Conservation (phyloP, 148 eudicot genomes). For the Chenopodium album region DNA sequence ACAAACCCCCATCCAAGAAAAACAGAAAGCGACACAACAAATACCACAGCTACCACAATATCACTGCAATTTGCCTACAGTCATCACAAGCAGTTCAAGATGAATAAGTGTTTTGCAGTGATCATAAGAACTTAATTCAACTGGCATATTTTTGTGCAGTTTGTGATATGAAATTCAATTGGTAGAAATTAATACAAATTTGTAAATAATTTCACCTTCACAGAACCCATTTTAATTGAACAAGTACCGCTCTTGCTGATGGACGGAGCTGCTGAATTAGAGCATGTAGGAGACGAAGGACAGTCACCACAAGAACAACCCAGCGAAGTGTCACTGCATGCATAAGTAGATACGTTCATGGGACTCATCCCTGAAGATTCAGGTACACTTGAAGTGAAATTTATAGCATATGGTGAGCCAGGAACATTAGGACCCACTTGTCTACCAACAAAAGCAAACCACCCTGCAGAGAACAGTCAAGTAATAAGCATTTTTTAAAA, state of each 20-base stretch:
- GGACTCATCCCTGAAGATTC: conserved; percentile 81
- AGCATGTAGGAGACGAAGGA: conserved; percentile 69
- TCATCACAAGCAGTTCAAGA: conserved; percentile 22
- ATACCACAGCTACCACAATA: conserved; percentile 62
- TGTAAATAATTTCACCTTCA: conserved; percentile 48
- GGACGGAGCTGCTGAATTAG: conserved; percentile 64
- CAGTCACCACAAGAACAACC: conserved; percentile 99
- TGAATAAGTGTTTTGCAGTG: conserved; percentile 11
- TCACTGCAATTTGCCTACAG: conserved; percentile 94
- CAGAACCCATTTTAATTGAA: conserved; percentile 77
- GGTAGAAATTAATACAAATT: not conserved
- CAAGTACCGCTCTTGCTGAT: conserved; percentile 57
- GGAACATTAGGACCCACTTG: conserved; percentile 60
- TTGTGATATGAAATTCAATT: not conserved
- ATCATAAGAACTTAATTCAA: not conserved
- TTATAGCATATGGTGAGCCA: conserved; percentile 94
- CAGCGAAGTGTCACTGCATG: conserved; percentile 87
- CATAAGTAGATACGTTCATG: conserved; percentile 87
- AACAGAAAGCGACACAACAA: conserved; percentile 58
- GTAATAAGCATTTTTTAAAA: not conserved
- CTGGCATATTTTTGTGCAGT: not conserved
- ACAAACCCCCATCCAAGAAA: conserved; percentile 92
- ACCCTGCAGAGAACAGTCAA: conserved; percentile 46
- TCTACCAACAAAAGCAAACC: conserved; percentile 84
- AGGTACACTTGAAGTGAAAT: conserved; percentile 60